Base-by-base conservation (phyloP, 2,329 filamentous ascomycete genomes). In the Cryphonectria carpinicola region DNA sequence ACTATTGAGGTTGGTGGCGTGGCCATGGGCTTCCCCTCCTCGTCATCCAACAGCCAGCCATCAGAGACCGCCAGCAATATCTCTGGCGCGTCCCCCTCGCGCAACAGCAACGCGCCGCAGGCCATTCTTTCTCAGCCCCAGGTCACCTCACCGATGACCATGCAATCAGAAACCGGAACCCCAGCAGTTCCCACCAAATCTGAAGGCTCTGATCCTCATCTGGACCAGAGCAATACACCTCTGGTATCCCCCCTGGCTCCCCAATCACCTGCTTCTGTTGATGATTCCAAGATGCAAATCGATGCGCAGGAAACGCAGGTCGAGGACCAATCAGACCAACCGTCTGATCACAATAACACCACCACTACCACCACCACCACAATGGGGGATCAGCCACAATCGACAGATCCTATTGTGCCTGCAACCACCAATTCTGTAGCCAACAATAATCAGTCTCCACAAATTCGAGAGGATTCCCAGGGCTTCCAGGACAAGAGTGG, bases 1-100 rank as follows among this genome's bases (percentile, higher is more conserved):
- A 88, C 86, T 19, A 89, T 89, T 71, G 84, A 88, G 75, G 87
- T 88, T 65, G 85, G 86, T 63, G 83, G 84, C 1, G 60, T 71
- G 1, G 14, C 66, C 4, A 70, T 68, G 66, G 65, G 66, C 4
- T 71, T 71, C 22, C 65, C 63, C 43, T 62, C 68, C 17, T 72
- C 70, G 8, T 62, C 66, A 4, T 68, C 58, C 10, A 69, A 52
- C 28, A 71, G 71, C 28, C 71, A 71, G 35, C 71, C n/a, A 6
- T 72, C 71, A 64, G 71, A 72, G 35, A 70, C 71, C 8, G 66
- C 71, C n/a, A 72, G 69, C 69, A 71, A 58, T 19, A 61, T 49
- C 43, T 71, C 71, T 43, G 66, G 66, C 6, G 69, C 64, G 32
- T 72, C 71, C 1, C 71, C 71, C 0, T 63, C 65, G 7, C 66